Percentiles rank a stretch among this genome's conserved stretches.
These are phyloP conservation scores for Backusella tuberculispora DNA, from an alignment of 192 early-diverging fungal genomes.

Conservation along the genomic window DNA sequence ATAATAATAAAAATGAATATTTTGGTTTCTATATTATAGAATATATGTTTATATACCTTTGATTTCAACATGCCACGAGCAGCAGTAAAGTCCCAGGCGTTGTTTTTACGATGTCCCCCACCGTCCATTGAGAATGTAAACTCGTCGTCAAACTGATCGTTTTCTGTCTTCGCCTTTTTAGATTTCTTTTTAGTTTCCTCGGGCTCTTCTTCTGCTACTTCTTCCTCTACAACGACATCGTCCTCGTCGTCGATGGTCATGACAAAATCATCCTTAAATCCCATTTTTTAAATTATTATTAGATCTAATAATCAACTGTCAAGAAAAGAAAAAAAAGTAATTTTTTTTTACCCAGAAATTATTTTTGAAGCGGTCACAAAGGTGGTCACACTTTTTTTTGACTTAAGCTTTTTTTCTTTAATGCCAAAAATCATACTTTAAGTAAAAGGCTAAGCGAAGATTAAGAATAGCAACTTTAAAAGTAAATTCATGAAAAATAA, in stretches of 20 bases:
- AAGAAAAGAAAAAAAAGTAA: too few species aligned
- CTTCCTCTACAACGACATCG: slow-evolving; percentile 48
- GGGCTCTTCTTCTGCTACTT: slow-evolving; percentile 26
- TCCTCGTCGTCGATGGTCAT: slow-evolving; percentile 76
- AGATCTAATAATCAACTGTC: slow-evolving; percentile 14
- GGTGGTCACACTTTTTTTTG: too few species aligned
- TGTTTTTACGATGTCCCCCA: slow-evolving; percentile 59
- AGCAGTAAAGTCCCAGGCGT: slow-evolving; percentile 82
- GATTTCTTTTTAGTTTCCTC: slow-evolving; percentile 17
- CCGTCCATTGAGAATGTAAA: slow-evolving; percentile 84
- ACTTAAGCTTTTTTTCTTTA: too few species aligned
- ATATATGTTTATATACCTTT: slow-evolving; percentile 39
- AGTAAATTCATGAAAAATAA: too few species aligned
- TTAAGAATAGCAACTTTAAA: too few species aligned
- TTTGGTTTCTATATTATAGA: background rate
- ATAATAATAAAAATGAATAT: slow-evolving; percentile 9
- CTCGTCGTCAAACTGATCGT: slow-evolving; percentile 58
- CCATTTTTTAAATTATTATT: slow-evolving; percentile 17
- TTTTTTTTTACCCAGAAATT: too few species aligned
- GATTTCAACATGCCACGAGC: slow-evolving; percentile 75
- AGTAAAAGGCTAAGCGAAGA: too few species aligned
- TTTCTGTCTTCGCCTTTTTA: slow-evolving; percentile 32
- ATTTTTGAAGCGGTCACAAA: too few species aligned
- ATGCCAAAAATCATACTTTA: too few species aligned
- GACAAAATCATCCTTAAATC: slow-evolving; percentile 56